Evolutionary conservation across 495 filamentous ascomycete species (phyloP).

Genomic region (Hypoxylon fuscum): DNA sequence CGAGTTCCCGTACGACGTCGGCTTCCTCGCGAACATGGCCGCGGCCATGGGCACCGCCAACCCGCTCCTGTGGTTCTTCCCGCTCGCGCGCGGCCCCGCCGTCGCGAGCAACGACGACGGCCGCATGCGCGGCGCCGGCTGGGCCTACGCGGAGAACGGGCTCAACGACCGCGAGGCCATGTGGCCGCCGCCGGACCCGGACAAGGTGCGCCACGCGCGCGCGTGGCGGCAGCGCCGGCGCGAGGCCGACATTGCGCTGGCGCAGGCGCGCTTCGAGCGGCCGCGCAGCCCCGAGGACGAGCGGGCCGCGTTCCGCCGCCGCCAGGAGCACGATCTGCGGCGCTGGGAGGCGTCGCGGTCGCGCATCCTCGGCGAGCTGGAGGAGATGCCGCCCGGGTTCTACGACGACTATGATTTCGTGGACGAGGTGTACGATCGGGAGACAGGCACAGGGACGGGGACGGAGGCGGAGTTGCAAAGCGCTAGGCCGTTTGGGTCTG

Average conservation of each 20-base stretch:
- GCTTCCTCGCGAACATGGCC: slow-evolving; percentile 79
- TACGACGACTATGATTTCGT: slow-evolving; percentile 40
- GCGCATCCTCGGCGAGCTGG: slow-evolving; percentile 51
- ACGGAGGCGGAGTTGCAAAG: too few species aligned
- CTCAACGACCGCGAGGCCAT: slow-evolving; percentile 74
- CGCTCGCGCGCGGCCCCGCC: slow-evolving; percentile 52
- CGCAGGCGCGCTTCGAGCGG: slow-evolving; percentile 59
- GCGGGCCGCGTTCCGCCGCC: slow-evolving; percentile 54
- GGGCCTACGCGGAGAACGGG: slow-evolving; percentile 82
- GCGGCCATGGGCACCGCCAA: slow-evolving; percentile 75
- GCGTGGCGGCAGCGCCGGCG: slow-evolving; percentile 46
- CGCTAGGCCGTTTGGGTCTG: not conserved
- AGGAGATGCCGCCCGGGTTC: slow-evolving; percentile 49
- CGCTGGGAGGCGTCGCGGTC: slow-evolving; percentile 30
- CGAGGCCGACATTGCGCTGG: slow-evolving; percentile 27
- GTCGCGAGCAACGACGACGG: slow-evolving; percentile 22
- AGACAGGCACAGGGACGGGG: slow-evolving; percentile 24
- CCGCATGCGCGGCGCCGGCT: slow-evolving; percentile 53
- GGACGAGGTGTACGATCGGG: slow-evolving; percentile 45
- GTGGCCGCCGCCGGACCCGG: slow-evolving; percentile 93
- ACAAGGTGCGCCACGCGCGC: slow-evolving; percentile 69
- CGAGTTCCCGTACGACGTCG: slow-evolving; percentile 93
- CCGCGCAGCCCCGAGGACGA: slow-evolving; percentile 54
- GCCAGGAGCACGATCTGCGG: slow-evolving; percentile 40
- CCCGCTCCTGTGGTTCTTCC: slow-evolving; percentile 57